Percentiles rank a stretch among this genome's conserved stretches.
Evolutionary conservation across 805 yeast species (phyloP).

Genomic region (Starmerella asiatica): DNA sequence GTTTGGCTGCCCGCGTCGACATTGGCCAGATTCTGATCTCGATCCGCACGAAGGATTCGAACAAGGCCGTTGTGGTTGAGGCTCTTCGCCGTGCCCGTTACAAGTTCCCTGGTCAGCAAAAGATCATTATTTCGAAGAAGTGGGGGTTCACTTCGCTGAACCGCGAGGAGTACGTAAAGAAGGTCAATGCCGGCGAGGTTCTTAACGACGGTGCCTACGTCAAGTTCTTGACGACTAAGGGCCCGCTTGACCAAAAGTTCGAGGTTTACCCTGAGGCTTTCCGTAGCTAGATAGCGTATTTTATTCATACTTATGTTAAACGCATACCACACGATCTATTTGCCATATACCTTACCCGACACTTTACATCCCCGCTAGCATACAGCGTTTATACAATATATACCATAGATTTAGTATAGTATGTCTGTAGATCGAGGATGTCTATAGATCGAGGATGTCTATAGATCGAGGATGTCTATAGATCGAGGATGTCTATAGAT

Average conservation of each 20-base stretch:
- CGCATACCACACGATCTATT: no score
- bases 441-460: no score
- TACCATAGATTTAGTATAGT: no score
- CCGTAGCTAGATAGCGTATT: no score
- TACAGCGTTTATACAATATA: no score
- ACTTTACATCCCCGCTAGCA: no score
- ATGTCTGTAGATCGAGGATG: no score
- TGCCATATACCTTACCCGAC: no score
- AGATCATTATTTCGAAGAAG: slow-evolving; percentile 96
- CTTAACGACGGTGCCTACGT: slow-evolving; percentile 99
- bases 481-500: no score
- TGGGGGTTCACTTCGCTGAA: slow-evolving; percentile 99
- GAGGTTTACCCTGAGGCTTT: slow-evolving; percentile 71
- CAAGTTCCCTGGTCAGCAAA: slow-evolving; percentile 99
- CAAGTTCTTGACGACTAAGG: slow-evolving; percentile 94
- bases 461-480: no score
- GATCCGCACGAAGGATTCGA: slow-evolving; percentile 94
- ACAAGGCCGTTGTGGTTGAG: slow-evolving; percentile 95
- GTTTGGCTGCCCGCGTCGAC: slow-evolving; percentile 97
- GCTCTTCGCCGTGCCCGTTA: slow-evolving; percentile 99
- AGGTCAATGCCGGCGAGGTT: slow-evolving; percentile 95
- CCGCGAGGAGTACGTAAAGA: slow-evolving; percentile 91
- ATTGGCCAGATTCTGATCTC: slow-evolving; percentile 98
- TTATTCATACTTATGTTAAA: no score
- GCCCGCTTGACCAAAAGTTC: slow-evolving; percentile 85